Base-by-base conservation (phyloP, 2,329 filamentous ascomycete species). In the Escovopsis sp. region DNA sequence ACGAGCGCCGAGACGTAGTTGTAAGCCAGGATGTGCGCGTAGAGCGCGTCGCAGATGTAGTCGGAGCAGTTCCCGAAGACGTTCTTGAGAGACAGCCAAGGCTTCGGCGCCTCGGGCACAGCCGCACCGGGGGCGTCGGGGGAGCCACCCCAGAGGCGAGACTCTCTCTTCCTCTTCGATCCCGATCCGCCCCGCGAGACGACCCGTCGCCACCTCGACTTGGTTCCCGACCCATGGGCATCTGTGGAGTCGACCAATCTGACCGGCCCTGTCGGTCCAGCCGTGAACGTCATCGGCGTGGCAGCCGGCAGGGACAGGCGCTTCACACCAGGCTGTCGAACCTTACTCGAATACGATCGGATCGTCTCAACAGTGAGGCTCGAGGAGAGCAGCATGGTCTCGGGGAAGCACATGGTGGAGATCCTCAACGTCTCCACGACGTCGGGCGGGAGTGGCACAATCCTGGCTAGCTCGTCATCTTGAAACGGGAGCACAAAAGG, bases 291-390 rank as follows among this genome's bases (percentile, higher is more conserved):
- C 0, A 41, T 36, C 7, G 51, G 48, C 8, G 41, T 36, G 1
- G 35, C n/a, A 14, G 15, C 28, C 4, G 45, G 47, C 27, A 40
- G 40, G 36, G 45, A 35, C 3, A 44, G 27, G 11, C 21, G 21
- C 15, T 57, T 50, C 4, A 38, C 28, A 23, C 39, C 43, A 8
- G 55, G 54, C n/a, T 65, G 67, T 33, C 60, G 61, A 27, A 71
- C 48, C 45, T 71, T 72, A 35, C 59, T 66, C 0, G 68, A 65
- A 43, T 72, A 72, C 19, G 61, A 51, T 13, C 71, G 66, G 38
- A 76, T 71, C 0, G 66, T 72, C 49, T 75, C 70, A 33, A 73
- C 58, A 0, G 70, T 66, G 4, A 73, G 54, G 44, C 65, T 72
- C 0, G 62, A 66, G 5, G 68, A 65, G 10, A 66, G 54, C 1